These are phyloP conservation scores for Rosa lucieae DNA, from an alignment of 306 rosid species.

Conservation along the genomic window DNA sequence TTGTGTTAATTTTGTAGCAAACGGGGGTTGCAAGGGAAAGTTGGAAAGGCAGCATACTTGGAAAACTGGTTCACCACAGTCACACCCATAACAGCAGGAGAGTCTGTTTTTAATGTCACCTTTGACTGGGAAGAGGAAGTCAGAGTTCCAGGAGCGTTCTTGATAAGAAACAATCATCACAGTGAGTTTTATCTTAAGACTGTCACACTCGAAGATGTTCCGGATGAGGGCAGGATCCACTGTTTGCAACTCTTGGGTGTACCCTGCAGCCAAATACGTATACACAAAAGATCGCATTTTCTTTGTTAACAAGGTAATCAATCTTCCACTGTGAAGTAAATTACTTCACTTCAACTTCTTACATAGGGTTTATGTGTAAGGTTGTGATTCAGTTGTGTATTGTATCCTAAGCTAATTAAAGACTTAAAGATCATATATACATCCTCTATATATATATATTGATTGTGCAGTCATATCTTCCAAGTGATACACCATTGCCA, in stretches of 20 bases:
- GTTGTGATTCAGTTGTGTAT: background rate
- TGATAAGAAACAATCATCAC: slow-evolving; percentile 41
- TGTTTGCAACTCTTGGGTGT: slow-evolving; percentile 71
- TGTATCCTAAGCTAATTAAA: background rate
- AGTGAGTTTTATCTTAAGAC: slow-evolving; percentile 57
- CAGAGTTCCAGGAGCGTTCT: slow-evolving; percentile 63
- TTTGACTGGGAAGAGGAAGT: slow-evolving; percentile 54
- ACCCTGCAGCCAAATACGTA: slow-evolving; percentile 30
- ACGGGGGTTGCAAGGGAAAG: slow-evolving; percentile 45
- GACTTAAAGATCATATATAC: background rate
- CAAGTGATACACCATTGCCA: slow-evolving; percentile 57
- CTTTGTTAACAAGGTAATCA: slow-evolving; percentile 60
- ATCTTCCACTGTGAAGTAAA: too few species aligned
- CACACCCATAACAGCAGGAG: slow-evolving; percentile 40
- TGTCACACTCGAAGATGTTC: slow-evolving; percentile 55
- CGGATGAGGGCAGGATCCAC: slow-evolving; percentile 37
- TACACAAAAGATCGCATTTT: slow-evolving; percentile 44
- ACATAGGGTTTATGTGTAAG: background rate
- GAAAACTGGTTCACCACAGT: slow-evolving; percentile 49
- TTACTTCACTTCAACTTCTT: too few species aligned
- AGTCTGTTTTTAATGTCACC: slow-evolving; percentile 37
- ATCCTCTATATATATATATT: background rate
- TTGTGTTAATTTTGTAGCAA: slow-evolving; percentile 23
- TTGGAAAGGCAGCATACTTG: slow-evolving; percentile 54
- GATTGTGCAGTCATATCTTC: slow-evolving; percentile 55